Base-by-base conservation (phyloP, 805 yeast genomes). In the Maudiozyma barnettii region DNA sequence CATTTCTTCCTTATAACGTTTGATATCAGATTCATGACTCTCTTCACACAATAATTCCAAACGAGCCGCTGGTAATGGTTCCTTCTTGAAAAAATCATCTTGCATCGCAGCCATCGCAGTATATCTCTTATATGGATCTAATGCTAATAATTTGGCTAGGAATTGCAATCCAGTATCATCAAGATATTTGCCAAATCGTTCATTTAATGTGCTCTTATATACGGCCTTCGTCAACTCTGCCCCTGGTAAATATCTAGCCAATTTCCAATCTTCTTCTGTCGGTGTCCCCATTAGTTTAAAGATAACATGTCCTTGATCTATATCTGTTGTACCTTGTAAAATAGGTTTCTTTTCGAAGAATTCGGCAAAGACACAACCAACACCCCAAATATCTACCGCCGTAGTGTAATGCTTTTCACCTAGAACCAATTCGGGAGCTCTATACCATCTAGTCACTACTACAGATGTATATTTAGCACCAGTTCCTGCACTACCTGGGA, bases 351-450 rank as follows among this genome's bases (percentile, higher is more conserved):
- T 76, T 30, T 78, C 79, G 66, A 84, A 91, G 59, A 90, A 73
- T 66, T 93, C 99, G 0, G 88, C 99, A 60, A 93, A 82, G 0
- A 93, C 91, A 67, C 99, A 93, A 1, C 98, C 98, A 19, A 87
- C 77, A 0, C 98, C 97, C 99, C 99, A 93, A 68, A 93, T 76
- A 66, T 93, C 99, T 12, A 91, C 91, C 0, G 98, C 95, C 0
- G 97, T 85, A 2, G 97, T 89, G 63, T 91, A 91, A 49, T 76
- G 71, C 55, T 84, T 74, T 54, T 89, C 95, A 3, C 96, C 96
- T 45, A 93, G 67, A 14, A 93, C 73, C 18, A 93, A 72, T 63
- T 91, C 99, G 0, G 98, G 99, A 1, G 99, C 95, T 49, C 99
- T 73, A 65, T 95, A 93, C 99, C 99, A 93, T 53, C 99, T 69